Conservation (phyloP, 176 grass and related monocot species). For the Zoysia pacifica region DNA sequence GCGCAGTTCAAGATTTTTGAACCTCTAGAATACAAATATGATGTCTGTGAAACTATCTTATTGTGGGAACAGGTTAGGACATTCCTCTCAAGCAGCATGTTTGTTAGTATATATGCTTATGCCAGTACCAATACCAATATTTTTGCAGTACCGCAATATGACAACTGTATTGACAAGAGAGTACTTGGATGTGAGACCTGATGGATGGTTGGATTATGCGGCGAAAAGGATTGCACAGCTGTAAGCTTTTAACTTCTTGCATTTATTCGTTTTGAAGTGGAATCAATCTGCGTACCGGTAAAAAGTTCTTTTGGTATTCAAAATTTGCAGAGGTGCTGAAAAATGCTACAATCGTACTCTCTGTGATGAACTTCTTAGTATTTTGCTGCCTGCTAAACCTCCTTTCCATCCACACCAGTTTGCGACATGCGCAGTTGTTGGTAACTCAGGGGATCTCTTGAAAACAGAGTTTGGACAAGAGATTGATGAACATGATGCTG, state of each 20-base stretch:
- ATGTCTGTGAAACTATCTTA: constrained; percentile 83
- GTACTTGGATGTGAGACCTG: constrained; percentile 91
- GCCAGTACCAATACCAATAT: constrained; percentile 31
- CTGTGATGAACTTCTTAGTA: constrained; percentile 89
- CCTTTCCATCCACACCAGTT: constrained; percentile 96
- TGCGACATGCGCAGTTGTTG: constrained; percentile 86
- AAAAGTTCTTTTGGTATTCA: constrained; percentile 5
- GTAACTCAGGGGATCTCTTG: constrained; percentile 94
- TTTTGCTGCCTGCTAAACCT: constrained; percentile 81
- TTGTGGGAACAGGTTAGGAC: constrained; percentile 87
- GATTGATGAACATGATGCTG: constrained; percentile 93
- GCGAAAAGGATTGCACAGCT: constrained; percentile 94
- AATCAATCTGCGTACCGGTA: constrained; percentile 2
- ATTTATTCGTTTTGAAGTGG: constrained; percentile 5
- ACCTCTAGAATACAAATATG: constrained; percentile 72
- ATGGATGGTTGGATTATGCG: constrained; percentile 92
- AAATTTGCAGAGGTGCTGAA: constrained; percentile 66
- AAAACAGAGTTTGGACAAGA: constrained; percentile 97
- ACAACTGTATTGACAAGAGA: constrained; percentile 98
- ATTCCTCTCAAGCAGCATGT: constrained; percentile 28
- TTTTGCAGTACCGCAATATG: constrained; percentile 88
- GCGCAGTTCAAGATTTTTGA: constrained; percentile 92
- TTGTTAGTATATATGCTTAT: constrained; percentile 20
- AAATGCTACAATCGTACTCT: constrained; percentile 94
- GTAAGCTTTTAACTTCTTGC: constrained; percentile 54